Evolutionary conservation across 805 yeast species (phyloP), one percentile per base, ranked within the genome.

Genomic region (Cyberlindnera samutprakarnensis): DNA sequence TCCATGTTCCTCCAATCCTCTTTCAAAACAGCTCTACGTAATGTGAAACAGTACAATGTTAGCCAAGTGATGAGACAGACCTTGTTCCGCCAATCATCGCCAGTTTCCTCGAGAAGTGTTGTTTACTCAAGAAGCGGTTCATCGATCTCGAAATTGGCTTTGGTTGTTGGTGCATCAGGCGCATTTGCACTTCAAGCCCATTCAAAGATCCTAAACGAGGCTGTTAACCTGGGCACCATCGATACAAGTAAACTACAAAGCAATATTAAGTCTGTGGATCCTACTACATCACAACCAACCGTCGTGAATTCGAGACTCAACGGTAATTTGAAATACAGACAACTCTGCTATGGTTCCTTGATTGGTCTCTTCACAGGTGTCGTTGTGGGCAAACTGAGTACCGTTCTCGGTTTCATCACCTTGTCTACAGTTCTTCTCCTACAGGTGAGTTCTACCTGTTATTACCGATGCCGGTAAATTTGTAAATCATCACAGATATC

Each of bases 331-430:
- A 67, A 69, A 45, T 77, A 77, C 46, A 66, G 64, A 38, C 78
- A 77, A 43, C 56, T 77, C 39, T 66, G 79, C 14, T 56, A 75
- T 42, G 85, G 85, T 1, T 71, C 79, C 0, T 54, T 76, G 42
- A 60, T 72, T 11, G 84, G 85, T 0, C 49, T 76, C 26, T 61
- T 70, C 30, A 46, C 69, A 29, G 85, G 85, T 3, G 59, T 74
- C 11, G 57, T 76, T 13, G 64, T 68, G 15, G 83, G 83, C 7
- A 75, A 75, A 44, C 57, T 78, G 36, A 68, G 76, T 25, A 56
- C 70, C 8, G 68, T 72, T 8, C 56, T 78, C 28, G 72, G 73
- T 25, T 61, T 71, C 27, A 44, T 73, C 27, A 48, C 76, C 0
- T 48, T 75, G n/a, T 59, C 73, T 3, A 42, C 59, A n/a, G 66